Base-by-base conservation (phyloP, 257 asterid genomes). In the Asclepias syriaca region DNA sequence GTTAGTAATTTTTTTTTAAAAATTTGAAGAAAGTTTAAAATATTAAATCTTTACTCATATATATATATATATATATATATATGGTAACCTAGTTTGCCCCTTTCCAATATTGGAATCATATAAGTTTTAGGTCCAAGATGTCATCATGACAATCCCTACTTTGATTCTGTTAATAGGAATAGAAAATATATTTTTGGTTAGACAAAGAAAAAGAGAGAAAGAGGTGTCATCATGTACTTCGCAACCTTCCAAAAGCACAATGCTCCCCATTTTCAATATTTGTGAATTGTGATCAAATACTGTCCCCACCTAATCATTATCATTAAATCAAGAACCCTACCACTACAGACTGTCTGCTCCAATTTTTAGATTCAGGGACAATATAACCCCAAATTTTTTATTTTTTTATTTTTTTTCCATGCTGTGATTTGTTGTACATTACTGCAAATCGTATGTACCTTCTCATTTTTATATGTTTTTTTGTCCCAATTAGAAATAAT, bases 71-170 rank as follows among this genome's bases (percentile, higher is more conserved):
- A 9, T 34, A 34, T 34, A 34, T 34, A 34, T 34, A 34, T 34
- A 55, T 7, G 9, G 64, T 11, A 7, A 21, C 13, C 16, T 22
- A 11, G 4, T 1, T 22, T 57, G 37, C 37, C 12, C 4, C 11
- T 24, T 24, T 24, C 27, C 27, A 24, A 24, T 24, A 24, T 24
- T 24, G 27, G 27, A 24, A 24, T 24, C 27, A 3, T 32, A 3
- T 57, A 56, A 66, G 60, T 60, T 57, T 34, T 48, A 32, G 80
- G 74, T 75, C 66, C 85, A 65, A 71, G 70, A 66, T 59, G 77
- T 65, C 75, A 78, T 80, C 54, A 76, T 74, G 43, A 74, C 81
- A 74, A 69, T 80, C 81, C 32, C 80, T 64, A 73, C 76, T 69
- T 50, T 80, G 73, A 80, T 78, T 46, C 82, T 49, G n/a, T n/a